Evolutionary conservation across 257 asterid genomes (phyloP).

Genomic region (Anisodus tanguticus): DNA sequence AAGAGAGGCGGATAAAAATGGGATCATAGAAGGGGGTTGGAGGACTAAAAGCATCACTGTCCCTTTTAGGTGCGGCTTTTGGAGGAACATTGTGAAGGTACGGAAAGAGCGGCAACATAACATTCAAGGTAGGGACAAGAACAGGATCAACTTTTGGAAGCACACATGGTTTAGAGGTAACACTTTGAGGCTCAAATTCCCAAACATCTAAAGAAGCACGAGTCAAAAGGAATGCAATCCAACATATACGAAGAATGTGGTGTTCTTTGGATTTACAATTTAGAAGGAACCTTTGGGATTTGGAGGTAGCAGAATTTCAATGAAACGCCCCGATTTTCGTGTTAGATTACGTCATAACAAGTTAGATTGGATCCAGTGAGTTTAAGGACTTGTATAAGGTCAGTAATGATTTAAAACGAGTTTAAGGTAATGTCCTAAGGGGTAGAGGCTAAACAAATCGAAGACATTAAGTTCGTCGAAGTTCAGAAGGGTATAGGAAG

Average conservation of each 20-base stretch:
- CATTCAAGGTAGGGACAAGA: constrained; percentile 9
- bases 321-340: too few species aligned
- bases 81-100: constrained; percentile 16
- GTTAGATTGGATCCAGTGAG: too few species aligned
- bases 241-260: background rate
- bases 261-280: background rate
- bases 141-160: background rate
- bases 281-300: background rate
- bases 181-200: background rate
- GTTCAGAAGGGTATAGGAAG: too few species aligned
- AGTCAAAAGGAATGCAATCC: background rate
- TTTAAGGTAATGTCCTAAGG: too few species aligned
- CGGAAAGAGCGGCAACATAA: background rate
- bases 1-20: background rate
- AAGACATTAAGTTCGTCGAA: too few species aligned
- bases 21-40: background rate
- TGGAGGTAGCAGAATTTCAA: background rate
- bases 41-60: background rate
- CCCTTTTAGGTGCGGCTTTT: background rate
- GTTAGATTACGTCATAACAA: too few species aligned
- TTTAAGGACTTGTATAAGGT: too few species aligned
- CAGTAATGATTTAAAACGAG: too few species aligned
- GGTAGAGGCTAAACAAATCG: too few species aligned
- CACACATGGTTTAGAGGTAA: constrained; percentile 1
- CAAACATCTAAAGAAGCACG: background rate